Evolutionary conservation across 2,329 filamentous ascomycete genomes (phyloP), one percentile per base, ranked within the genome.

Genomic region (Penicillium brasilianum): DNA sequence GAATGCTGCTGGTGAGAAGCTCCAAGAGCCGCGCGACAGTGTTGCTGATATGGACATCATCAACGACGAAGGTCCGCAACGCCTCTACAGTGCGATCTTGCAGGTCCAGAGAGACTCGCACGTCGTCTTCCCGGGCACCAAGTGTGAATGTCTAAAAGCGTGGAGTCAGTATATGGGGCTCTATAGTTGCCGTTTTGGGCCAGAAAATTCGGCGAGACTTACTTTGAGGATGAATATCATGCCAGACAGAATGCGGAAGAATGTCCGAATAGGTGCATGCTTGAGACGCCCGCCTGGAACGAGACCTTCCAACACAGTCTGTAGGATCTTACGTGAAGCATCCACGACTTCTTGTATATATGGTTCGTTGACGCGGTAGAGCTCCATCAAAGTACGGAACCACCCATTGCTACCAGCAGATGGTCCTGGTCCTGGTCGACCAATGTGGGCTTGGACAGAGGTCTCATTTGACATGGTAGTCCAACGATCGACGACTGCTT

Each of bases 401-500:
- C 75, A 78, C 16, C 72, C 72, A 32, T 65, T 74, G 41, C 58
- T 68, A 18, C 72, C 71, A 11, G 76, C 69, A 11, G 73, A 65
- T 13, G 70, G 63, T 4, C 70, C 72, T 11, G 71, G 59, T 7
- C 65, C 67, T 10, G 74, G 60, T 39, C 71, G 62, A 16, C 69
- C 65, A 58, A 63, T 65, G 30, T 75, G 72, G 8, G 66, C 66
- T 59, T 75, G 72, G 6, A 28, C 50, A 18, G 72, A 60, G 68
- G 78, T 72, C 59, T 78, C 74, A 55, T 76, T 77, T 10, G 78
- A 78, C 72, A 93, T 90, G 62, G 85, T 93, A 7, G 92, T 94
- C 78, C 92, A 97, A 62, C 93, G 87, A 77, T 97, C 94, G 6
- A 98, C 92, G 3, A 98, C 93, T 22, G 95, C 95, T 78, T 99